Evolutionary conservation across 23 red algal species (phyloP), one percentile per base, ranked within the genome.

Genomic region (Gracilaria gracilis): DNA sequence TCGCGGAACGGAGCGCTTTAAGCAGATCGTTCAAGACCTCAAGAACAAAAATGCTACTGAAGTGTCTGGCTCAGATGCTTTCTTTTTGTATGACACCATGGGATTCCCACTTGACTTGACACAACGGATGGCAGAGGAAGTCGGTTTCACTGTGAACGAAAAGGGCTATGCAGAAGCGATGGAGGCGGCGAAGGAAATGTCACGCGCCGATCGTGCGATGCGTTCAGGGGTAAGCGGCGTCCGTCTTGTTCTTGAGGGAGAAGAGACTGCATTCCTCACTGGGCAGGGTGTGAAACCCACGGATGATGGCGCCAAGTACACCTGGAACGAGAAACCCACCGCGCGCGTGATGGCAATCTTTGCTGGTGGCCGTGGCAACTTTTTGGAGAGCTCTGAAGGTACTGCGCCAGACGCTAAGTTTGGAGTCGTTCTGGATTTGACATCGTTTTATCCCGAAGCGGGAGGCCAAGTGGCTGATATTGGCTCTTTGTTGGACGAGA

Each of bases 71-170:
- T 6, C 82, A 4, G 97, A 99, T 54, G 97, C 94, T 0, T 99
- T 99, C 92, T 99, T 99, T 85, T 76, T 99, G 73, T 99, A 99
- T 77, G 97, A 99, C 69, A 96, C 97, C 1, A 99, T 99, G 97
- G 97, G 97, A 42, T 99, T 99, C 87, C 97, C 97, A 12, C 87
- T 99, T 54, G 97, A 99, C 70, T 49, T 99, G 15, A 99, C 97
- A 17, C 87, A 96, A 46, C 82, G 94, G 21, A 95, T 99, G 93
- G 97, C 97, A 8, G 93, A 93, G 47, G 97, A 99, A 80, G 70
- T 88, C 4, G 93, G 94, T 0, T 58, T 99, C 37, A 89, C 84
- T 78, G 93, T 99, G 55, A 94, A 99, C 55, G 93, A 87, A 42
- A 78, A 84, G 24, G 97, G 84, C 14, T 99, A 95, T 51, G 29